Percentiles rank a stretch among this genome's conserved stretches.
Evolutionary conservation across 176 grass and related monocot species (phyloP).

Genomic region (Triticum dicoccoides): DNA sequence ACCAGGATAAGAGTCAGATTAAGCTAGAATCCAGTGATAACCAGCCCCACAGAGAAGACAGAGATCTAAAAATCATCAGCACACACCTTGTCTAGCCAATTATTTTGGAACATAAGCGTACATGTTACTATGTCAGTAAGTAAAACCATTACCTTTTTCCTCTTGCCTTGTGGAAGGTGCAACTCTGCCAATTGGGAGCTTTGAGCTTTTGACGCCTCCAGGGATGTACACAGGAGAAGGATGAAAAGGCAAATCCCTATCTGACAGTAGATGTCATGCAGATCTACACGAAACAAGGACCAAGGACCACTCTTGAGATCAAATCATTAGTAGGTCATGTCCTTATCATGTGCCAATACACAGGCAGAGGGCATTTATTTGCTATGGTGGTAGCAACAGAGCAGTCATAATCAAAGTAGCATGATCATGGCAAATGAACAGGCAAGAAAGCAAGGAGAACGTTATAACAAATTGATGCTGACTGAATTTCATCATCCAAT

Average conservation of each 20-base stretch:
- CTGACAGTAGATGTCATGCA: constrained; percentile 13
- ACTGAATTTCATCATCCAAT: constrained; percentile 27
- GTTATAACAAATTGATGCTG: not conserved
- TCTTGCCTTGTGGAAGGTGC: not conserved
- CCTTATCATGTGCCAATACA: constrained; percentile 33
- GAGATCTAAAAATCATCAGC: not conserved
- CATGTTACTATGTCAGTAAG: not conserved
- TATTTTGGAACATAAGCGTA: not conserved
- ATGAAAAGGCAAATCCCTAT: constrained; percentile 1
- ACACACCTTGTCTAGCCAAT: not conserved
- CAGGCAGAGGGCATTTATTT: constrained; percentile 45
- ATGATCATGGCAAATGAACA: constrained; percentile 24
- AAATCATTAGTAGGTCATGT: constrained; percentile 69
- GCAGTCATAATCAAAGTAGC: constrained; percentile 15
- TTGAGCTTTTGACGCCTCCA: constrained; percentile 2
- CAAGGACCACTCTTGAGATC: constrained; percentile 43
- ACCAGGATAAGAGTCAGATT: not conserved
- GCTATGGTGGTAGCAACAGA: constrained; percentile 27
- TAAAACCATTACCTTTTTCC: not conserved
- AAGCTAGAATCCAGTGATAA: constrained; percentile 27
- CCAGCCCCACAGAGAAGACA: constrained; percentile 17
- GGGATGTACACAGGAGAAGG: not conserved
- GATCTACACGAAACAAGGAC: constrained; percentile 37
- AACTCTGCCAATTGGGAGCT: not conserved
- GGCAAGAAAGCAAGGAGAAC: not conserved